A percentile compares a stretch with the other conserved stretches of the same genome.
These are phyloP conservation scores for Pterocarpus santalinus DNA, from an alignment of 306 rosid species.

Conservation along the genomic window DNA sequence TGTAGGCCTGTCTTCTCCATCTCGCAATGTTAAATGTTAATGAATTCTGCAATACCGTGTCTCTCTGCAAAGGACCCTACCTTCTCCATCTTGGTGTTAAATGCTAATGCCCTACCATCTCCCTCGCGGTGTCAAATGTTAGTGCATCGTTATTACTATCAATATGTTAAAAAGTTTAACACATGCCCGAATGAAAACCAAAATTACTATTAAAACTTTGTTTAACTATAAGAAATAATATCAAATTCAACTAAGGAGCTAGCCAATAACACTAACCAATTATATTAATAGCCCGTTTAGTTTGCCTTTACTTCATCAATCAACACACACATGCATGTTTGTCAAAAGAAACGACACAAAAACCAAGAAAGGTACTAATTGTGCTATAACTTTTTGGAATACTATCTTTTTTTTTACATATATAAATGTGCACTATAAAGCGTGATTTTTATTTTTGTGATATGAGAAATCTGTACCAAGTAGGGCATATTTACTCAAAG, in stretches of 20 bases:
- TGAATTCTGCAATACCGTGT: neutral
- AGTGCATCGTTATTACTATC: neutral
- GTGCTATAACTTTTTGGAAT: no score
- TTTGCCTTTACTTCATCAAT: no score
- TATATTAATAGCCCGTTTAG: no score
- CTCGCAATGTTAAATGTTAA: slow-evolving; percentile 13
- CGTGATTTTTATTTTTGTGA: no score
- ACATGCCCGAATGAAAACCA: slow-evolving; percentile 10
- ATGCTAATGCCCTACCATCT: slow-evolving; percentile 26
- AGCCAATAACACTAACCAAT: neutral
- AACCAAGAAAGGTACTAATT: no score
- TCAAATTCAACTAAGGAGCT: neutral
- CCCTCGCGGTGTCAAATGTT: neutral
- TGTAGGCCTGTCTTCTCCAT: slow-evolving; percentile 15
- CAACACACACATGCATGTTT: no score
- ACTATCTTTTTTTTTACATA: no score
- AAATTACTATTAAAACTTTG: neutral
- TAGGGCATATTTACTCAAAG: no score
- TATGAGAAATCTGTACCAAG: no score
- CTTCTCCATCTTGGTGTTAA: slow-evolving; percentile 25
- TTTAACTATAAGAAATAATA: neutral
- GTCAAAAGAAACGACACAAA: no score
- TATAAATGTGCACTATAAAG: no score
- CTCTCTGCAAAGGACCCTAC: slow-evolving; percentile 35
- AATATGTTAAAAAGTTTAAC: neutral